Evolutionary conservation across 305 asterid species (phyloP).

Genomic region (Stenogyne calaminthoides): DNA sequence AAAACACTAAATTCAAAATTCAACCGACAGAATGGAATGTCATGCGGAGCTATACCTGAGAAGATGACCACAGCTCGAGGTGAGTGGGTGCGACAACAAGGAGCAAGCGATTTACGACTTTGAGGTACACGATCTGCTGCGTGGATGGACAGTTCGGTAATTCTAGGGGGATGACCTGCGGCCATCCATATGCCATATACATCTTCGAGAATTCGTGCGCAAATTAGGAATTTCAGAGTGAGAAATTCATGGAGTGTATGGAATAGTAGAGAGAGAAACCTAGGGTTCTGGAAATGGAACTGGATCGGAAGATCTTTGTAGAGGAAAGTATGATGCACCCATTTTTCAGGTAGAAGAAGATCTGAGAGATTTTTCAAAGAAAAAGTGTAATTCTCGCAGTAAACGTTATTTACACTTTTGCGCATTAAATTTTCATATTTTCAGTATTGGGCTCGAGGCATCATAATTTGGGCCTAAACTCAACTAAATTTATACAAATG

Average conservation of each 20-base stretch:
- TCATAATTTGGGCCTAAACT: background rate
- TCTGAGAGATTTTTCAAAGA: slow-evolving; percentile 46
- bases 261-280: slow-evolving; percentile 22
- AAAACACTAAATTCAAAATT: slow-evolving; percentile 27
- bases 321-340: slow-evolving; percentile 31
- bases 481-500: too few relatives aligned
- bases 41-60: slow-evolving; percentile 58
- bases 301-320: slow-evolving; percentile 36
- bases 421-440: background rate
- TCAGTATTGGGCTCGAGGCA: slow-evolving; percentile 4
- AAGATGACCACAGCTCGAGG: slow-evolving; percentile 94
- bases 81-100: slow-evolving; percentile 86
- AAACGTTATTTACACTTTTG: background rate
- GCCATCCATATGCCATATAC: slow-evolving; percentile 99
- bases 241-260: slow-evolving; percentile 15
- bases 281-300: slow-evolving; percentile 46
- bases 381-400: slow-evolving; percentile 7
- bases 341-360: slow-evolving; percentile 42
- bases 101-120: slow-evolving; percentile 73
- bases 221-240: slow-evolving; percentile 11
- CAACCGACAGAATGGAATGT: background rate
- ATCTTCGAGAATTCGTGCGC: slow-evolving; percentile 49
- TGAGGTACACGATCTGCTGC: slow-evolving; percentile 79
- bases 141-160: slow-evolving; percentile 55
- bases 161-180: slow-evolving; percentile 97